Conservation (phyloP, 805 yeast genomes). For the Candida wancherniae region DNA sequence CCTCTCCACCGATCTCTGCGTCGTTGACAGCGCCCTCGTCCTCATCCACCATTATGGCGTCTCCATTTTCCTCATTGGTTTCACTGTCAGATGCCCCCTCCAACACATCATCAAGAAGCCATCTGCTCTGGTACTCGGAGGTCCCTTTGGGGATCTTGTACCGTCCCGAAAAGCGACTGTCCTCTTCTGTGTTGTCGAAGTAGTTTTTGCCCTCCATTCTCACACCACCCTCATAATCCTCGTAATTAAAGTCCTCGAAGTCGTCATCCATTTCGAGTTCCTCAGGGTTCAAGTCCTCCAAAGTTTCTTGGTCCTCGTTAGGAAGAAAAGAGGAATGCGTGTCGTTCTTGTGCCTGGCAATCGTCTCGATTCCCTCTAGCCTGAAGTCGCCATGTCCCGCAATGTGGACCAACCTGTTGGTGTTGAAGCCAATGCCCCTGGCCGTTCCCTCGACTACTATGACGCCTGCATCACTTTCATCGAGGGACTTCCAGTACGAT, state of each 20-base stretch:
- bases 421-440: constrained; percentile 79
- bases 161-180: constrained; percentile 17
- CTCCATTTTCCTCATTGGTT: constrained; percentile 27
- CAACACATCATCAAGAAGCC: constrained; percentile 60
- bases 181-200: too few species aligned
- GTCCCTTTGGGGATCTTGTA: constrained; percentile 61
- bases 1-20: constrained; percentile 21
- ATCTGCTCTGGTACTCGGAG: constrained; percentile 71
- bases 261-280: constrained; percentile 44
- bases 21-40: constrained; percentile 31
- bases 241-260: constrained; percentile 21
- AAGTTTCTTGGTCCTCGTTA: constrained; percentile 46
- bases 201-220: constrained; percentile 55
- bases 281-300: constrained; percentile 58
- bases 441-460: constrained; percentile 75
- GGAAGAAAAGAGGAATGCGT: constrained; percentile 22
- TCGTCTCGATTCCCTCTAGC: constrained; percentile 58
- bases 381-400: constrained; percentile 91
- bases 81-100: constrained; percentile 45
- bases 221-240: constrained; percentile 37
- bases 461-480: constrained; percentile 26
- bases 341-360: constrained; percentile 24
- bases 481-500: constrained; percentile 35
- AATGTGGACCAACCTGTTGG: constrained; percentile 74
- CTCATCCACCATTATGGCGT: constrained; percentile 30